Percentiles rank a stretch among this genome's conserved stretches.
Evolutionary conservation across 2,329 filamentous ascomycete genomes (phyloP).

Genomic region (Fusarium sp.): DNA sequence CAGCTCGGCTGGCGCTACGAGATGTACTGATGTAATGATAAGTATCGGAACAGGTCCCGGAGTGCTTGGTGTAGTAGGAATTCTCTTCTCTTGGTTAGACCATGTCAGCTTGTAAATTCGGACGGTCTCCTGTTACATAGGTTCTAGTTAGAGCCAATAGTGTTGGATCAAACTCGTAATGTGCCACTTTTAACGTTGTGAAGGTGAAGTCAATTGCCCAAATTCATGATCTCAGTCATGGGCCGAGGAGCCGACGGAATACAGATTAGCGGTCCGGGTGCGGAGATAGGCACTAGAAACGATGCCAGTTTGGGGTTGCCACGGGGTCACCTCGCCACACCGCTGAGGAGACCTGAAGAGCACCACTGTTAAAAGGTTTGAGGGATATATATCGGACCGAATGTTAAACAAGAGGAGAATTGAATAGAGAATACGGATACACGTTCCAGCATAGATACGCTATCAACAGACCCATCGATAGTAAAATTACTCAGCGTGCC

Average conservation of each 20-base stretch:
- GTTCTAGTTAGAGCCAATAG: not conserved
- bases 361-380: not conserved
- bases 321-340: not conserved
- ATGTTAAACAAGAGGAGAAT: not conserved
- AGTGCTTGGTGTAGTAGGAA: not conserved
- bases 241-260: not conserved
- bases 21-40: slow-evolving; percentile 50
- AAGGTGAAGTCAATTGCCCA: not conserved
- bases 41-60: not conserved
- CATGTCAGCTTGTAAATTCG: not conserved
- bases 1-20: slow-evolving; percentile 55
- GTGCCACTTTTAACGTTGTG: not conserved
- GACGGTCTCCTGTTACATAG: not conserved
- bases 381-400: not conserved
- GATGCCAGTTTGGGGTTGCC: not conserved
- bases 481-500: not conserved
- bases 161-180: not conserved
- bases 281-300: not conserved
- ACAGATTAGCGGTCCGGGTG: not conserved
- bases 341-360: not conserved
- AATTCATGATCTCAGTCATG: not conserved
- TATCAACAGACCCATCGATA: not conserved
- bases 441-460: not conserved
- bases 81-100: not conserved
- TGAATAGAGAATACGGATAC: not conserved